Evolutionary conservation across 306 rosid species (phyloP), one percentile per base, ranked within the genome.

Genomic region (Gleditsia sinensis): DNA sequence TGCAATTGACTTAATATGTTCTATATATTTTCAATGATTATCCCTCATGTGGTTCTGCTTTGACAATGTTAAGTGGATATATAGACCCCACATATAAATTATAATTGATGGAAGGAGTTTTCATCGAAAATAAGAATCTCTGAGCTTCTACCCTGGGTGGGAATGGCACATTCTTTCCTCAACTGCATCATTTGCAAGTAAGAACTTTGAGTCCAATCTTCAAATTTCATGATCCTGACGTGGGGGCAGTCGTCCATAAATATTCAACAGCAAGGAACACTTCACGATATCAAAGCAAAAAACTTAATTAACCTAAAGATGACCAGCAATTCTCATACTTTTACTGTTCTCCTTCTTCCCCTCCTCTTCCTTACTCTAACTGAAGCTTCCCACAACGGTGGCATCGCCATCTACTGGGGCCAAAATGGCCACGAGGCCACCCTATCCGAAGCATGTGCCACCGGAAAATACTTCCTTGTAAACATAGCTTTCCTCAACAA

Each of bases 381-480:
- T 28, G 10, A 63, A 68, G 27, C 71, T 79, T 78, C 89, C 21
- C n/a, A 68, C 1, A 80, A 49, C 10, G 87, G 88, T 1, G 88
- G 85, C 64, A 81, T 90, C 27, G 89, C 92, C n/a, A 67, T 88
- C 58, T 92, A 92, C 40, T 90, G 96, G 92, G 96, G 96, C 63
- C 92, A 92, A 82, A 83, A 77, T 23, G 87, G 86, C 7, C 63
- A 77, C 45, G 96, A 90, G 74, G 92, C 94, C 0, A 88, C 91
- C n/a, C 71, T 93, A 6, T 58, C 84, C 0, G 81, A 87, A 37
- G 83, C 98, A 12, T 93, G 98, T 4, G 87, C 87, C 69, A 87
- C 94, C 0, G 81, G 88, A 2, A 79, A 17, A 63, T 90, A 88
- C 81, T 30, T 75, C 3, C 66, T 82, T 8, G 81, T 93, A 0